phyloP scores from a whole-genome alignment of 2,329 filamentous ascomycete genomes.

The Colletotrichum agaves region DNA sequence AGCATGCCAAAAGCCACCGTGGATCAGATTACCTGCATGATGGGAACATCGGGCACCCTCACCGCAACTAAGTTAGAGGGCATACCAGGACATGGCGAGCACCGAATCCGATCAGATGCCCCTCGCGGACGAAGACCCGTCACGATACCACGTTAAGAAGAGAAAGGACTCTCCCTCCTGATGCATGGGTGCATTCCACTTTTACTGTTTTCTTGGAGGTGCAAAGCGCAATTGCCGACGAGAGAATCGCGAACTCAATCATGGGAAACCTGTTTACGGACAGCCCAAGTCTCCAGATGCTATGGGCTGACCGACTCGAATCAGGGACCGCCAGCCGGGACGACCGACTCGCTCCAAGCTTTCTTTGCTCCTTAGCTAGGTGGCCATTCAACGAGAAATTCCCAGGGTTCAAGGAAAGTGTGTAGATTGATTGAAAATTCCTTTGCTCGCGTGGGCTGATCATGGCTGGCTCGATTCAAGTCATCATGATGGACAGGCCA shows the following conservation, averaged over 20 bases:
- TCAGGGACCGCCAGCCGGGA: conserved; percentile 13
- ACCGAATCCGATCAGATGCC: conserved; percentile 32
- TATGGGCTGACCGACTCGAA: conserved; percentile 6
- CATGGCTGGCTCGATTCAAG: neutral
- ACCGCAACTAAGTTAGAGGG: conserved; percentile 36
- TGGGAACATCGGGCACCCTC: conserved; percentile 32
- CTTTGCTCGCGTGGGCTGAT: conserved; percentile 11
- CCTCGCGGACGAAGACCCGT: conserved; percentile 16
- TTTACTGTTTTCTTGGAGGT: neutral
- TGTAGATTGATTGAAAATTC: neutral
- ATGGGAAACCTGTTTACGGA: neutral
- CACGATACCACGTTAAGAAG: conserved; percentile 12
- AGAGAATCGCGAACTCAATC: neutral
- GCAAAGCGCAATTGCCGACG: conserved; percentile 28
- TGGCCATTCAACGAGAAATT: neutral
- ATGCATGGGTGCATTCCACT: neutral
- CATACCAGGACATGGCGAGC: conserved; percentile 17
- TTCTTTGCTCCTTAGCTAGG: neutral
- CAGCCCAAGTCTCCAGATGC: neutral
- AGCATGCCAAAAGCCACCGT: conserved; percentile 18
- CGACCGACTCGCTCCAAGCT: neutral
- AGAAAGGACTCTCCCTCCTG: neutral
- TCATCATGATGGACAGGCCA: conserved; percentile 4
- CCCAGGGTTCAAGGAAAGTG: conserved; percentile 11
- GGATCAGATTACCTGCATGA: conserved; percentile 36